A percentile compares a stretch with the other conserved stretches of the same genome.
phyloP scores from a whole-genome alignment of 768 basidiomycete species.

The Clathrus columnatus region DNA sequence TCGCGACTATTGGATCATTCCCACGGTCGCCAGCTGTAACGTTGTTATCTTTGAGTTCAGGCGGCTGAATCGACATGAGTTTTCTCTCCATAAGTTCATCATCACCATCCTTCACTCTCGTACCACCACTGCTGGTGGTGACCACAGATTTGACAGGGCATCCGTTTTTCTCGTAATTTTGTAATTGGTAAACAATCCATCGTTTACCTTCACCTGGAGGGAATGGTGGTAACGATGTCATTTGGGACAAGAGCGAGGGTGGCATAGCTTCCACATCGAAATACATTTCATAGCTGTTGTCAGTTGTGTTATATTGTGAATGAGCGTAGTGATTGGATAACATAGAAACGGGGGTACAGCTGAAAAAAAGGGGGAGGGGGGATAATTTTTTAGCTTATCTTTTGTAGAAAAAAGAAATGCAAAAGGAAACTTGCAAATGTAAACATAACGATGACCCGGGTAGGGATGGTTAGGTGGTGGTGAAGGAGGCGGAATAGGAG shows the following conservation, averaged over 20 bases:
- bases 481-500: constrained; percentile 4
- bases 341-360: constrained; percentile 1
- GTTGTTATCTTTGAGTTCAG: neutral
- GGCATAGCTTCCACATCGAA: constrained; percentile 1
- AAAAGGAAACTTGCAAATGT: neutral
- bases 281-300: constrained; percentile 6
- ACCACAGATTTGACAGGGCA: constrained; percentile 2
- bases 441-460: constrained; percentile 1
- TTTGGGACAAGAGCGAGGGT: neutral
- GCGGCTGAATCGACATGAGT: neutral
- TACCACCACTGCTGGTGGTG: neutral
- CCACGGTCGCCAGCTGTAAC: neutral
- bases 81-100: neutral
- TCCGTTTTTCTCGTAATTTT: neutral
- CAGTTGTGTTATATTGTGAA: constrained; percentile 3
- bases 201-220: neutral
- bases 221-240: neutral
- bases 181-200: constrained; percentile 4
- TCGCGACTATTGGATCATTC: neutral
- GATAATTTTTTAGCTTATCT: neutral
- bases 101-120: neutral
- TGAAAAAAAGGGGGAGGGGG: neutral
- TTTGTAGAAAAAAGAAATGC: neutral
- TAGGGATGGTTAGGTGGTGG: constrained; percentile 3
- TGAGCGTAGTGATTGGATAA: neutral